A percentile compares a stretch with the other conserved stretches of the same genome.
These are phyloP conservation scores for Sporothrix schenckii DNA, from an alignment of 2,329 filamentous ascomycete species.

Conservation along the genomic window DNA sequence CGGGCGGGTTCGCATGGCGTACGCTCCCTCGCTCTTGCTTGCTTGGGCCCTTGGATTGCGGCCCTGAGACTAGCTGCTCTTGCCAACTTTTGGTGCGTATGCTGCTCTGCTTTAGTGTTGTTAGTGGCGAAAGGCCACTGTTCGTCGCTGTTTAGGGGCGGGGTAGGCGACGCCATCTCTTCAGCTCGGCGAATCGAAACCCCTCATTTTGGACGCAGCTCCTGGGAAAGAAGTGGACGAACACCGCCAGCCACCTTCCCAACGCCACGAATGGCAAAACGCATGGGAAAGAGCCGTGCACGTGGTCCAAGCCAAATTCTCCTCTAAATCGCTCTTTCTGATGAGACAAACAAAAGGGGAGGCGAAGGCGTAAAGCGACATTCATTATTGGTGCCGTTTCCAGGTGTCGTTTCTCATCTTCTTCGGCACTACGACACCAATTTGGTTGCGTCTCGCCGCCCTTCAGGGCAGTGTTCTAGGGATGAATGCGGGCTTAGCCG, in stretches of 20 bases:
- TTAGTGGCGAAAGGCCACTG: neutral
- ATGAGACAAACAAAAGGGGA: neutral
- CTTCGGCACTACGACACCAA: too few relatives aligned
- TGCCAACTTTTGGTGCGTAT: neutral
- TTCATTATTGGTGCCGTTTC: neutral
- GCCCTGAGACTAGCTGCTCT: neutral
- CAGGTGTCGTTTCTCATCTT: neutral
- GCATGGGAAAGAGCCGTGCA: too few relatives aligned
- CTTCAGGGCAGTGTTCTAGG: neutral
- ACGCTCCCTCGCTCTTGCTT: neutral
- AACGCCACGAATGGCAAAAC: too few relatives aligned
- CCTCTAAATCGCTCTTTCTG: neutral
- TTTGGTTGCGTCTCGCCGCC: neutral
- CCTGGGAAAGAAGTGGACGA: neutral
- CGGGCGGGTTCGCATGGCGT: neutral
- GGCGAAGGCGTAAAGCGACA: neutral
- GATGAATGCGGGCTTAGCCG: conserved; percentile 16
- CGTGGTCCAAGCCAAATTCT: too few relatives aligned
- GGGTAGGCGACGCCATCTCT: conserved; percentile 1
- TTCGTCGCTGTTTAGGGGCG: neutral
- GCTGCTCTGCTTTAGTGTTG: neutral
- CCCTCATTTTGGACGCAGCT: conserved; percentile 3
- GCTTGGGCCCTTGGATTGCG: conserved; percentile 14
- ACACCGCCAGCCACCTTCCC: too few relatives aligned
- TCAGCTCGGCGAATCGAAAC: conserved; percentile 21